These are phyloP conservation scores for Carex kokanica DNA, from an alignment of 176 grass and related monocot species.

Conservation along the genomic window DNA sequence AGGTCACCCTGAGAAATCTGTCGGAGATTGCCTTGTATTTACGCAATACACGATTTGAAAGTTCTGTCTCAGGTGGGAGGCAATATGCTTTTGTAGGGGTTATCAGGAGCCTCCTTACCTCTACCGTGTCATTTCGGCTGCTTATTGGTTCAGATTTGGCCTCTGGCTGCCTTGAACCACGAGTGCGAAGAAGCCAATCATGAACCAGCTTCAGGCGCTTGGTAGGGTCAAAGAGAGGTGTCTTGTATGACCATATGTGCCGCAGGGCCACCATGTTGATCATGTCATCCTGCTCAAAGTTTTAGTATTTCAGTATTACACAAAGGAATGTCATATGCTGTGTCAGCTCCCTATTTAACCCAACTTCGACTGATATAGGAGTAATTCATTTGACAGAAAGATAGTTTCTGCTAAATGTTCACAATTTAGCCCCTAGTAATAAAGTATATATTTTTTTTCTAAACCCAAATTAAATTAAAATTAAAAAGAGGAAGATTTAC, in stretches of 20 bases:
- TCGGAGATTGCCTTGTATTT: conserved; percentile 57
- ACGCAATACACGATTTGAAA: conserved; percentile 66
- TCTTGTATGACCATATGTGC: conserved; percentile 47
- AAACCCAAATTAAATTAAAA: not conserved
- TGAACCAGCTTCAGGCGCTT: conserved; percentile 35
- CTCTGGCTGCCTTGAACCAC: conserved; percentile 4
- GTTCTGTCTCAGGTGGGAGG: conserved; percentile 64
- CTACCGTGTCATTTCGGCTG: conserved; percentile 4
- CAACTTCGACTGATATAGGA: not conserved
- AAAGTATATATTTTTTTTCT: not conserved
- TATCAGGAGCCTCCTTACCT: conserved; percentile 62
- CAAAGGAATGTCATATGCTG: not conserved
- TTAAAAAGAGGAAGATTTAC: not conserved
- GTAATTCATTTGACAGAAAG: conserved; percentile 5
- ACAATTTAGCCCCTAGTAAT: not conserved
- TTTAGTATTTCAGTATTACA: not conserved
- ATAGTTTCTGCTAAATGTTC: not conserved
- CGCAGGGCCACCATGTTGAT: conserved; percentile 23
- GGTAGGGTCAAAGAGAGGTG: conserved; percentile 27
- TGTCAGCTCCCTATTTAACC: not conserved
- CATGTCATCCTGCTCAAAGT: conserved; percentile 13
- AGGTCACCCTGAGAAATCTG: conserved; percentile 83
- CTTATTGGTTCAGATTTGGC: conserved; percentile 6
- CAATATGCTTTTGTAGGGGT: conserved; percentile 79
- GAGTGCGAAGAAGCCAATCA: conserved; percentile 26